Conservation (phyloP, 768 basidiomycete genomes). For the Phaeotremella skinneri region DNA sequence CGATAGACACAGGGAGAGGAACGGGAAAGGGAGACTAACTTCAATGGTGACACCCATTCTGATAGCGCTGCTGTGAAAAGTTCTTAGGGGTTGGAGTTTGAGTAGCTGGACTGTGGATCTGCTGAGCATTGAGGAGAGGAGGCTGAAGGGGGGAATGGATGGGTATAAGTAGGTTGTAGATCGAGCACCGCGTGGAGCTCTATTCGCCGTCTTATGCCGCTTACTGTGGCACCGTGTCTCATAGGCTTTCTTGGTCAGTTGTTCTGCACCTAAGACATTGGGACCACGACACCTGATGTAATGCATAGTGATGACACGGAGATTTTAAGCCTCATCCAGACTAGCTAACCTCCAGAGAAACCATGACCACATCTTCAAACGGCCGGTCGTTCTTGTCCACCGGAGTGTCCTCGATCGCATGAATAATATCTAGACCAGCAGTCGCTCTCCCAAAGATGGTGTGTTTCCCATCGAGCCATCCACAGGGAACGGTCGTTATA, state of each 20-base stretch:
- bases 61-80: constrained; percentile 16
- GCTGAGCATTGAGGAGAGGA: neutral
- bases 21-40: constrained; percentile 18
- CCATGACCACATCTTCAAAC: constrained; percentile 87
- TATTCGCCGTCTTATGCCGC: neutral
- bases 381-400: constrained; percentile 68
- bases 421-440: constrained; percentile 83
- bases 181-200: neutral
- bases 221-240: neutral
- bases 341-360: constrained; percentile 22
- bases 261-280: too few relatives aligned
- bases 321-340: neutral
- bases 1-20: neutral
- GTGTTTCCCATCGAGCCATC: constrained; percentile 72
- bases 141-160: neutral
- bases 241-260: neutral
- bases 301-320: neutral
- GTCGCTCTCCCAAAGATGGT: constrained; percentile 83
- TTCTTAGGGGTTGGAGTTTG: neutral
- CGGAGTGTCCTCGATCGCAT: constrained; percentile 66
- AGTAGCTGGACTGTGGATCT: neutral
- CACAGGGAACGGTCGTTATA: constrained; percentile 90
- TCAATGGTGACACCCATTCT: constrained; percentile 51
- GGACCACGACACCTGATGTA: too few relatives aligned
- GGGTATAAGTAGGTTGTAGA: neutral